Evolutionary conservation across 192 early-diverging fungal species (phyloP).

Genomic region (Backusella psychrophila): DNA sequence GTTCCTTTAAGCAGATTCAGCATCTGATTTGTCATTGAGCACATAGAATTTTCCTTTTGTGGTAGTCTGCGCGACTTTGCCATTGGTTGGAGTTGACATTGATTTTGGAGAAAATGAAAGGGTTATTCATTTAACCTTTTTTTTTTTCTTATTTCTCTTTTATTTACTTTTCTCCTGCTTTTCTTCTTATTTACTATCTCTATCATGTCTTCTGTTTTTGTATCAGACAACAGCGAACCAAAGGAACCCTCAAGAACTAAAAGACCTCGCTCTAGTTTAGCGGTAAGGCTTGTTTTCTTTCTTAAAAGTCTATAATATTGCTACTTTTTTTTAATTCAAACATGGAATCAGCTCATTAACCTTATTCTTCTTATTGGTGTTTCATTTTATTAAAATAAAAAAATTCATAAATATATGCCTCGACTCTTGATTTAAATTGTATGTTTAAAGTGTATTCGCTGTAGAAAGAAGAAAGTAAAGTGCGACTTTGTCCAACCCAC

Average conservation of each 20-base stretch:
- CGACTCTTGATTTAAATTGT: background rate
- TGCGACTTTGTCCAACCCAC: slow-evolving; percentile 41
- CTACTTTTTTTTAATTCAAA: background rate
- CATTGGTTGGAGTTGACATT: slow-evolving; percentile 5
- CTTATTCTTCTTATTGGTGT: background rate
- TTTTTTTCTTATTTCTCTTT: background rate
- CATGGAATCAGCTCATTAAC: background rate
- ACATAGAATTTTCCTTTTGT: background rate
- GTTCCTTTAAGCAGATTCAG: background rate
- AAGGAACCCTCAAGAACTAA: slow-evolving; percentile 27
- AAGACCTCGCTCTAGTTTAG: slow-evolving; percentile 34
- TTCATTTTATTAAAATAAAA: background rate
- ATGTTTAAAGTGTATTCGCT: slow-evolving; percentile 35
- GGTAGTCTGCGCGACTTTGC: background rate
- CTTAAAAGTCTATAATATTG: background rate
- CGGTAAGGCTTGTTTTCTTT: slow-evolving; percentile 20
- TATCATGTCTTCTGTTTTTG: slow-evolving; percentile 17
- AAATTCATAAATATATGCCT: background rate
- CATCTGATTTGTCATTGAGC: background rate
- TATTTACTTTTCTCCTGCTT: background rate
- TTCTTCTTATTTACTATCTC: background rate
- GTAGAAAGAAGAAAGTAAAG: slow-evolving; percentile 42
- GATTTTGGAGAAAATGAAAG: background rate
- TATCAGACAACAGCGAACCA: slow-evolving; percentile 10
- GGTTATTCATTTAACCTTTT: background rate